Percentiles rank a stretch among this genome's conserved stretches.
These are phyloP conservation scores for Codiaeum variegatum DNA, from an alignment of 441 rosid genomes.

Conservation along the genomic window DNA sequence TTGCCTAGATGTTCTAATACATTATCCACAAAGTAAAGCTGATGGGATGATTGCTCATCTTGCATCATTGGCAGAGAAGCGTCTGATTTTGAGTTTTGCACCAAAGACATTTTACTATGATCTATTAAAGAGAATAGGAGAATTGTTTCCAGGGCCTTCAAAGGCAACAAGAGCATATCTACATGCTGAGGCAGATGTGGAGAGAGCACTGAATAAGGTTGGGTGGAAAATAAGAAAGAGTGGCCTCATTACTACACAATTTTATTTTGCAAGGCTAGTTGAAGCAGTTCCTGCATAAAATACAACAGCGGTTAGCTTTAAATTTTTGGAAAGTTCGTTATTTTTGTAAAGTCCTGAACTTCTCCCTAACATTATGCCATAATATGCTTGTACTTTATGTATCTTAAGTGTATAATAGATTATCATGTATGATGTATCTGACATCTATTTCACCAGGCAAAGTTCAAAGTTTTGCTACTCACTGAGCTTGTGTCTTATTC, in stretches of 20 bases:
- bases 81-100: slow-evolving; percentile 78
- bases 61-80: slow-evolving; percentile 73
- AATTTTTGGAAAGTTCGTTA: slow-evolving; percentile 19
- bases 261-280: slow-evolving; percentile 75
- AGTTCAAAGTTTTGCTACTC: not conserved
- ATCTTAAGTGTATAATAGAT: slow-evolving; percentile 17
- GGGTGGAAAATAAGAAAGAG: slow-evolving; percentile 87
- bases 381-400: slow-evolving; percentile 6
- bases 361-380: not conserved
- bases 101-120: slow-evolving; percentile 83
- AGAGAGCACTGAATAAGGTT: slow-evolving; percentile 64
- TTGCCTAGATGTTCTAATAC: slow-evolving; percentile 84
- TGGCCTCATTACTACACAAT: slow-evolving; percentile 73
- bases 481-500: not conserved
- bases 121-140: slow-evolving; percentile 74
- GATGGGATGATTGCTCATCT: slow-evolving; percentile 91
- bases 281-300: slow-evolving; percentile 74
- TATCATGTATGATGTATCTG: slow-evolving; percentile 5
- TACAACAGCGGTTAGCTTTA: slow-evolving; percentile 34
- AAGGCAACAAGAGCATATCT: slow-evolving; percentile 90
- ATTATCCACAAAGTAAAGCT: slow-evolving; percentile 85
- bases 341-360: slow-evolving; percentile 19
- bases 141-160: slow-evolving; percentile 91
- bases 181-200: slow-evolving; percentile 81
- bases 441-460: not conserved